Evolutionary conservation across 2,329 filamentous ascomycete genomes (phyloP), one percentile per base, ranked within the genome.

Genomic region (Didymella exigua): DNA sequence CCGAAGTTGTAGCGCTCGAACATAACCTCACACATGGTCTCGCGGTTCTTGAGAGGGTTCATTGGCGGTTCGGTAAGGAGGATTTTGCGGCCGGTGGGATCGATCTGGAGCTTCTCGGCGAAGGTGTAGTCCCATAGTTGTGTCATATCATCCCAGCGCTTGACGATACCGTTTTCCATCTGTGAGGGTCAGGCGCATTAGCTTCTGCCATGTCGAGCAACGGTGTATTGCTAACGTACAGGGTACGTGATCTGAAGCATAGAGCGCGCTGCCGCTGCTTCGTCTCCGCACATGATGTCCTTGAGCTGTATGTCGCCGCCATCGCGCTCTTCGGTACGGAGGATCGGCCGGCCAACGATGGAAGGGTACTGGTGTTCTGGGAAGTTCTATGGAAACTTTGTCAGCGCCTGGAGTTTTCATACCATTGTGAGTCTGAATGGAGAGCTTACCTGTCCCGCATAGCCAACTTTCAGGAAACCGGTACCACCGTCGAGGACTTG

Each of bases 141-240:
- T 81, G 96, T 91, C 95, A 99, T 99, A 77, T 99, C 95, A 68
- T 99, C 95, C 95, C 95, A 99, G 74, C 92, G 93, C 85, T 97
- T 98, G 66, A 99, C 92, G 71, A 99, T 98, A 70, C 95, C 95
- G 76, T 99, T 99, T 78, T 99, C 95, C 95, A 99, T 99, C 86
- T 89, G 76, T 56, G 44, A 18, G 49, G 52, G 46, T 61, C 67
- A 59, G 63, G 55, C 59, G 46, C 55, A 59, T 73, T 68, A 74
- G 71, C 65, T 58, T 41, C 58, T 48, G 53, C 52, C 57, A 51
- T 43, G 34, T 56, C 54, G 63, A 54, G 54, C 8, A 53, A 23
- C 51, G 51, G 34, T 31, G 55, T 27, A 31, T 49, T 36, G 56
- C 50, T 29, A 47, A 69, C 84, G 66, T 84, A 89, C 86, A 67